Evolutionary conservation across 164 flowering plant species (phyloP).

Genomic region (Cinnamomum micranthum): DNA sequence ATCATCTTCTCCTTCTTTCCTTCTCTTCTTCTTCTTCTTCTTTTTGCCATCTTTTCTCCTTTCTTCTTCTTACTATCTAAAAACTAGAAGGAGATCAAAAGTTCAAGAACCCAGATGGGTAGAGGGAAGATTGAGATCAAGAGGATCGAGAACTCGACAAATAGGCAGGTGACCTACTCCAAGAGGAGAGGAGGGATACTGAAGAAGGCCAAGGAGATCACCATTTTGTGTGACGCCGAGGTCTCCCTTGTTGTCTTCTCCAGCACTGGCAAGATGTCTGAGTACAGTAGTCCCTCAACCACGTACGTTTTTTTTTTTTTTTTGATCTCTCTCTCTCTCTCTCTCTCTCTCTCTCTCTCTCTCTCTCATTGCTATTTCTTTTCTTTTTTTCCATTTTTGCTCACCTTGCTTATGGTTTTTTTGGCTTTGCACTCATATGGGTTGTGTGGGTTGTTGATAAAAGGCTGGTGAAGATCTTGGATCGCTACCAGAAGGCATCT

Average conservation of each 20-base stretch:
- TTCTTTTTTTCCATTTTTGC: neutral
- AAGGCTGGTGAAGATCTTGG: conserved; percentile 56
- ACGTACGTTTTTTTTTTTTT: conserved; percentile 32
- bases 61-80: neutral
- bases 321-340: neutral
- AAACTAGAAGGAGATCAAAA: neutral
- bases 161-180: conserved; percentile 79
- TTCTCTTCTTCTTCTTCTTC: neutral
- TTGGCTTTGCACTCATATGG: neutral
- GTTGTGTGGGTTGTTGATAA: neutral
- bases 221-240: conserved; percentile 74
- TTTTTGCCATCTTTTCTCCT: too few relatives aligned
- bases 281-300: conserved; percentile 47
- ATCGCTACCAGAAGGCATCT: conserved; percentile 49
- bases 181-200: conserved; percentile 73
- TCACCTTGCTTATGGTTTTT: neutral
- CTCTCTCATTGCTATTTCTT: neutral
- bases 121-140: conserved; percentile 90
- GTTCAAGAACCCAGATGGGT: conserved; percentile 31
- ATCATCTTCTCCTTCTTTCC: conserved; percentile 7
- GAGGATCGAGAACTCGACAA: conserved; percentile 74
- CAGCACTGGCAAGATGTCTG: conserved; percentile 59
- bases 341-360: conserved; percentile 5
- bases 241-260: conserved; percentile 72
- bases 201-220: conserved; percentile 75